Evolutionary conservation across 164 flowering plant species (phyloP).

Genomic region (Tetracentron sinense): DNA sequence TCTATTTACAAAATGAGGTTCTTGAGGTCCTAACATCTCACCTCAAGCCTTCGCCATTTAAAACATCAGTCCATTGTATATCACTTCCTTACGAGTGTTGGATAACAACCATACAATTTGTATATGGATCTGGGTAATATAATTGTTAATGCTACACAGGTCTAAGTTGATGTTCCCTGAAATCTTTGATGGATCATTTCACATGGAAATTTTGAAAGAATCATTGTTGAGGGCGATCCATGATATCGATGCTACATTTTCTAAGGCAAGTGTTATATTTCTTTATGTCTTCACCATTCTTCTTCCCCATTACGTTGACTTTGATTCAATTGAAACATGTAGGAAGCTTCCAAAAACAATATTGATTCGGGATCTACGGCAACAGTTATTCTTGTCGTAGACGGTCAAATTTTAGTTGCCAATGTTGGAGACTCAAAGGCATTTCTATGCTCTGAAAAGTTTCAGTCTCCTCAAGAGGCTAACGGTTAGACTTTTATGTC

Average conservation of each 20-base stretch:
- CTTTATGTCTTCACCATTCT: not conserved
- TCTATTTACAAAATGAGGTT: no score
- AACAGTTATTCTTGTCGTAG: conserved; percentile 66
- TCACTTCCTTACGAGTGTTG: not conserved
- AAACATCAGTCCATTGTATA: no score
- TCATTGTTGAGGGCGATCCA: conserved; percentile 81
- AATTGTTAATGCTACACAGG: conserved; percentile 31
- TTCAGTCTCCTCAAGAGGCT: conserved; percentile 60
- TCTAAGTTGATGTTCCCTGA: conserved; percentile 38
- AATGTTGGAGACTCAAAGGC: conserved; percentile 97
- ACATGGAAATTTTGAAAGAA: conserved; percentile 82
- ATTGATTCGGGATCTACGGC: conserved; percentile 89
- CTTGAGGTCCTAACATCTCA: no score
- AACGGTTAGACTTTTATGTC: conserved; percentile 55
- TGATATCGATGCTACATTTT: conserved; percentile 82
- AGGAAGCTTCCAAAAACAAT: conserved; percentile 80
- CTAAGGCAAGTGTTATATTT: conserved; percentile 44
- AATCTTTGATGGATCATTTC: conserved; percentile 56
- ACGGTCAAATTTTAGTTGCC: conserved; percentile 81
- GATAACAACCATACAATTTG: not conserved
- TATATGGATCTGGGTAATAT: conserved; percentile 1
- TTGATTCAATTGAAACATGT: conserved; percentile 26
- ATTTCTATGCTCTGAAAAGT: conserved; percentile 77
- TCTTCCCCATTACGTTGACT: conserved; percentile 10
- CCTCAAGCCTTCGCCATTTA: no score